Evolutionary conservation across 108 stramenopile species (phyloP), one percentile per base, ranked within the genome.

Genomic region (Cyclostephanos tholiformis): DNA sequence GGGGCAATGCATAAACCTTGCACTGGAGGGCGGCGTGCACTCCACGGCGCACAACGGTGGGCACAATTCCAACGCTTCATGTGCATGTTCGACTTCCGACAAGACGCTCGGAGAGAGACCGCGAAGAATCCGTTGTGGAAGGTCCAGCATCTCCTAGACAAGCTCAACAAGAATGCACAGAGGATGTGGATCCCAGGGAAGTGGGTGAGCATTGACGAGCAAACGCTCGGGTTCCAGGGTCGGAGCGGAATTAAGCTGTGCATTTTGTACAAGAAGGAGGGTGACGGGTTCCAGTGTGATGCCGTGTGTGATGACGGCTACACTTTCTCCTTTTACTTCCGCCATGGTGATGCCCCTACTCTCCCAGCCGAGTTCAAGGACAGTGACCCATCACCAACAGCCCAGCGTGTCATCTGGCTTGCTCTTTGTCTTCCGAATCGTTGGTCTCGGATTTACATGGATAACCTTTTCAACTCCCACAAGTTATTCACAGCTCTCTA

Each of bases 211-310:
- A 23, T 60, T 67, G 78, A 79, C 61, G 72, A 79, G 67, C 71
- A 74, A 50, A 79, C 72, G 6, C 57, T 73, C 36, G 71, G 71
- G 6, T 78, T 78, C 43, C 43, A 79, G 50, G 78, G 65, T 26
- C 53, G 66, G 1, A 61, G 64, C 69, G 49, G 50, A 12, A 53
- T 72, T 22, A 66, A 65, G 29, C 65, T 59, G 0, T 0, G 65
- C 2, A 79, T 79, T 10, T 57, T 64, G 0, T 79, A 73, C 78
- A 73, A 79, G 43, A 68, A 43, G 52, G 72, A 79, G 59, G 78
- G 72, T 41, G 71, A 79, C 65, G 78, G 78, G 0, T 79, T 67
- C 57, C 65, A 73, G n/a, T 69, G 69, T 6, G 72, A 72, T 51
- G 72, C 57, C 17, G 25, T 59, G 23, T 59, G 57, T 30, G 57